These are phyloP conservation scores for Leccinellum rugosiceps DNA, from an alignment of 768 basidiomycete genomes.

Conservation along the genomic window DNA sequence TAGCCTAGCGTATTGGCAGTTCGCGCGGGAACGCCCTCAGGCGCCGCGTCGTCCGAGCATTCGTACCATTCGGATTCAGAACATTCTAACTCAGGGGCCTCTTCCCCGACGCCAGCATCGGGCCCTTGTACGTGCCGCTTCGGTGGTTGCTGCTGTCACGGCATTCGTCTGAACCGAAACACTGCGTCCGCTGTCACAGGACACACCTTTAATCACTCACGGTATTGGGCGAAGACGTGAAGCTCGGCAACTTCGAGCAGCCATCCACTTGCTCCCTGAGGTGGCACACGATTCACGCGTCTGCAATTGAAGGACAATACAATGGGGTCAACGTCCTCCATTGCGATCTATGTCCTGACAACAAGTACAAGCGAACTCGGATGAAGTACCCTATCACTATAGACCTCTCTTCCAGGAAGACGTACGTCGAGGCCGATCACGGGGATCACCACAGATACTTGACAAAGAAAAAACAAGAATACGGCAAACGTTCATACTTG, in stretches of 20 bases:
- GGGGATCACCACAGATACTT: neutral
- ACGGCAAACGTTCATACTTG: neutral
- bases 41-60: neutral
- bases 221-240: neutral
- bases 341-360: neutral
- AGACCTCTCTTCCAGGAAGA: neutral
- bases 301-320: neutral
- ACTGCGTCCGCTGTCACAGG: constrained; percentile 4
- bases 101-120: neutral
- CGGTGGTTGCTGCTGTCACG: constrained; percentile 5
- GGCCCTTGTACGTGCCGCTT: constrained; percentile 1
- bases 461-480: neutral
- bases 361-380: neutral
- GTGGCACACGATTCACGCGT: neutral
- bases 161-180: neutral
- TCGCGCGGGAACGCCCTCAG: neutral
- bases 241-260: neutral
- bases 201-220: neutral
- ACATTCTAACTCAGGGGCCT: neutral
- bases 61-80: neutral
- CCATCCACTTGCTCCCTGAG: neutral
- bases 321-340: constrained; percentile 1
- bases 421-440: neutral
- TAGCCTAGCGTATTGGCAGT: no score
- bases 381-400: neutral